Percentiles rank a stretch among this genome's conserved stretches.
Evolutionary conservation across 208 protist species (phyloP).

Genomic region (Acanthamoeba royreba): DNA sequence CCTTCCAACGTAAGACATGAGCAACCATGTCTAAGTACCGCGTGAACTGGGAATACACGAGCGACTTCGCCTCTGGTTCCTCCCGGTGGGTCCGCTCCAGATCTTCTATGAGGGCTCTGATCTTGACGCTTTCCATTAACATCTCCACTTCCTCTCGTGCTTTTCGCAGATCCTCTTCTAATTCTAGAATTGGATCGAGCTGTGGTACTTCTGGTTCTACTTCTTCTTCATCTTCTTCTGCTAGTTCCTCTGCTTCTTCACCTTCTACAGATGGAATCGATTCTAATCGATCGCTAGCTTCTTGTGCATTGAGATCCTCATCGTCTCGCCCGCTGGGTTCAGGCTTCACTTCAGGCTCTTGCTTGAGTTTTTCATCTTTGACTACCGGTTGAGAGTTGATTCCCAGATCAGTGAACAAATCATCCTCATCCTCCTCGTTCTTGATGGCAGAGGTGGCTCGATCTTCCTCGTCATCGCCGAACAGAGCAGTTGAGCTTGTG

Average conservation of each 20-base stretch:
- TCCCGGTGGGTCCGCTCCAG: neutral
- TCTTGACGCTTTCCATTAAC: neutral
- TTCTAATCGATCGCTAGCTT: neutral
- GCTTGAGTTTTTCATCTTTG: neutral
- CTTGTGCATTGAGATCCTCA: neutral
- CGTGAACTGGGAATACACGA: conserved; percentile 98
- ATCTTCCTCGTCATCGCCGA: neutral
- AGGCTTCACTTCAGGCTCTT: neutral
- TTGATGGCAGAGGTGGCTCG: no score
- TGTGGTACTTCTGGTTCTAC: no score
- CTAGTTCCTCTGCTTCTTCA: neutral
- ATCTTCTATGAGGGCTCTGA: neutral
- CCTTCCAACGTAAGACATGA: conserved; percentile 70
- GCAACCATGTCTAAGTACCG: conserved; percentile 95
- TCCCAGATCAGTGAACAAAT: neutral
- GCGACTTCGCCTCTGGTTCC: conserved; percentile 83
- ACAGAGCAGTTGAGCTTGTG: neutral
- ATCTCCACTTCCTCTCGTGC: neutral
- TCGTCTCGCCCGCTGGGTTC: neutral
- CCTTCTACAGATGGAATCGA: neutral
- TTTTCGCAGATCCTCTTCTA: neutral
- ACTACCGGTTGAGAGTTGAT: neutral
- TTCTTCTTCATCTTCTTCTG: neutral
- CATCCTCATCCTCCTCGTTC: neutral
- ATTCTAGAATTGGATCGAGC: no score